Base-by-base conservation (phyloP, 2,329 filamentous ascomycete species). In the Epichloe gansuensis region DNA sequence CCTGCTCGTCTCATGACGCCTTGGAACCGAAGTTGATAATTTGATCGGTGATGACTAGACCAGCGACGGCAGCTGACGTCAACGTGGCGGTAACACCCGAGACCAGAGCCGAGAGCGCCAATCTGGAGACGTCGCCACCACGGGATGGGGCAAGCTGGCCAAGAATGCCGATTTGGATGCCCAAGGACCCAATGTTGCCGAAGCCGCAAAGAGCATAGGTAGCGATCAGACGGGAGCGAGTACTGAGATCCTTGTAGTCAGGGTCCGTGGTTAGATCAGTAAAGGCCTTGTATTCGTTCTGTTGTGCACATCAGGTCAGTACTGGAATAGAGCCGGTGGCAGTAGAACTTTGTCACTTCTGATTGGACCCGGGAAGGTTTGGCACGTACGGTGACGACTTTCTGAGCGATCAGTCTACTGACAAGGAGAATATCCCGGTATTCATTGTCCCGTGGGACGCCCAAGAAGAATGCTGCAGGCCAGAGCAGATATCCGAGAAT, bases 131-230 rank as follows among this genome's bases (percentile, higher is more conserved):
- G 60, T 93, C 86, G 54, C 84, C 86, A 39, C 80, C 77, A 45
- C 88, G 81, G 4, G 75, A 75, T 0, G 89, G 88, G 0, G 87
- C 84, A 55, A 95, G 80, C 70, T 94, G 88, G 4, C 85, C 81
- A 50, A 95, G 76, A 54, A 94, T 88, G 73, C 89, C 89, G 56
- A 95, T 93, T 70, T 95, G 89, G 52, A 89, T 91, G 65, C 89
- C 89, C 47, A 95, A 78, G 34, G 88, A 91, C 51, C 86, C 86
- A 60, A 95, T 85, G 72, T 95, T 95, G 57, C 88, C 90, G 65
- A 89, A 89, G 28, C 81, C 81, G 69, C 88, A 94, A 58, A 91
- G 78, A 21, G 87, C 86, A 64, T 95, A 95, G 49, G 88, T 94
- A 46, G 85, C 87, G 63, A 95, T 94, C 58, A 95, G 77, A 46